A percentile compares a stretch with the other conserved stretches of the same genome.
These are phyloP conservation scores for Solanum habrochaites DNA, from an alignment of 257 asterid species.

Conservation along the genomic window DNA sequence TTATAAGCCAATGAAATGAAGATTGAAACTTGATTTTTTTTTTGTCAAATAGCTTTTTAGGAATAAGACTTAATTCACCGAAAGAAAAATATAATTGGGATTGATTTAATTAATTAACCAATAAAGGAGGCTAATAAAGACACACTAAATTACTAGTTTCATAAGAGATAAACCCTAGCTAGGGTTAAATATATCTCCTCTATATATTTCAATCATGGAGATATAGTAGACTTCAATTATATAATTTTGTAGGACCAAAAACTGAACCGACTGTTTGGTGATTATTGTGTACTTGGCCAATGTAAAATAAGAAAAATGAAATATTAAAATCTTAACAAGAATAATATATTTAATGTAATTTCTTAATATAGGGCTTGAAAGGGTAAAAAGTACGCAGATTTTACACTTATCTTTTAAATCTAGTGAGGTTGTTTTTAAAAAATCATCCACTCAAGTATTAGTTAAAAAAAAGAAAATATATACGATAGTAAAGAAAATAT, in stretches of 20 bases:
- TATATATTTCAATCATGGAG: not conserved
- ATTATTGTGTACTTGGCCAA: not conserved
- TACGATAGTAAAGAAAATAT: too few relatives aligned
- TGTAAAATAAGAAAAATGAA: not conserved
- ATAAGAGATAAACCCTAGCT: not conserved
- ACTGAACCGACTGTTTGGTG: not conserved
- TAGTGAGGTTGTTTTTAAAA: too few relatives aligned
- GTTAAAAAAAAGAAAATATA: too few relatives aligned
- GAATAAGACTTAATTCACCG: not conserved
- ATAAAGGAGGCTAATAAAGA: not conserved
- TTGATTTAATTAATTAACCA: not conserved
- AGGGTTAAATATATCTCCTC: not conserved
- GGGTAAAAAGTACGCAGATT: rapidly evolving
- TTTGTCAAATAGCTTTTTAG: not conserved
- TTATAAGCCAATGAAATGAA: not conserved
- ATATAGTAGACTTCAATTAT: not conserved
- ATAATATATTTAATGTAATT: too few relatives aligned
- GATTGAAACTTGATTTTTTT: not conserved
- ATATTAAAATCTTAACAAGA: not conserved
- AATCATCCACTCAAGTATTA: not conserved
- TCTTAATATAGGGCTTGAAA: too few relatives aligned
- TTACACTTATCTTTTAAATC: too few relatives aligned
- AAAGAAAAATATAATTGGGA: not conserved
- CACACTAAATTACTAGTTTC: not conserved
- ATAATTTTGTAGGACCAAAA: not conserved